Evolutionary conservation across 2,329 filamentous ascomycete genomes (phyloP).

Genomic region (Verticillium longisporum): DNA sequence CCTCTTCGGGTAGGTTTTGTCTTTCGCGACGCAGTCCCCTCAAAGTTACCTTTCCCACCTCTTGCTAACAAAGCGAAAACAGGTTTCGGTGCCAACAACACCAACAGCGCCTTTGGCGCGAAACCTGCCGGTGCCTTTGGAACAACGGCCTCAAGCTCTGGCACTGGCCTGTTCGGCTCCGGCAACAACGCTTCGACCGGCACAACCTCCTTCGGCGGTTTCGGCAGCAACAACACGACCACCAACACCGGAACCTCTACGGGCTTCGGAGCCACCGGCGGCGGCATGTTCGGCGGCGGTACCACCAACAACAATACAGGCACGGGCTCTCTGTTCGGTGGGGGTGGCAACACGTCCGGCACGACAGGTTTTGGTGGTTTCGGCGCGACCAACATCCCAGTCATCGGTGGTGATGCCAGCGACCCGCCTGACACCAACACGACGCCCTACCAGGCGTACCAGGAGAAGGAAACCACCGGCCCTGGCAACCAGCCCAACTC

Average conservation of each 20-base stretch:
- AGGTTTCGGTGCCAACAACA: slow-evolving; percentile 27
- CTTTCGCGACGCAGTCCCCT: neutral
- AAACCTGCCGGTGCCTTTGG: slow-evolving; percentile 44
- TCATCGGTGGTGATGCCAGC: slow-evolving; percentile 42
- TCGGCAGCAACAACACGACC: slow-evolving; percentile 24
- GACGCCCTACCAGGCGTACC: slow-evolving; percentile 60
- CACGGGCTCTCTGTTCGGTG: slow-evolving; percentile 39
- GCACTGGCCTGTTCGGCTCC: slow-evolving; percentile 37
- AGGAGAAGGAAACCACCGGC: slow-evolving; percentile 66
- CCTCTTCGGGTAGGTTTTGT: neutral
- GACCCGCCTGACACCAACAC: slow-evolving; percentile 64
- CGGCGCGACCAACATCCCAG: slow-evolving; percentile 37
- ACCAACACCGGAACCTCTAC: slow-evolving; percentile 23
- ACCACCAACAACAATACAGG: slow-evolving; percentile 29
- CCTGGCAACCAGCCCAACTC: slow-evolving; percentile 47
- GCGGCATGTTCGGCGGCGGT: slow-evolving; percentile 46
- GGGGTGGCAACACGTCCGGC: slow-evolving; percentile 26
- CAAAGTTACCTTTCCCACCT: neutral
- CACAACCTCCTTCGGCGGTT: slow-evolving; percentile 31
- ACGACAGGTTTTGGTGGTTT: slow-evolving; percentile 30
- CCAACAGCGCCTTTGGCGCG: slow-evolving; percentile 26
- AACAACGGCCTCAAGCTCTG: slow-evolving; percentile 29
- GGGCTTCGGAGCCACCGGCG: slow-evolving; percentile 29
- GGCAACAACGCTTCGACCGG: slow-evolving; percentile 28
- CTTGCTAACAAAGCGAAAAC: slow-evolving; percentile 2